Evolutionary conservation across 495 filamentous ascomycete genomes (phyloP).

Genomic region (Aspergillus mulundensis): DNA sequence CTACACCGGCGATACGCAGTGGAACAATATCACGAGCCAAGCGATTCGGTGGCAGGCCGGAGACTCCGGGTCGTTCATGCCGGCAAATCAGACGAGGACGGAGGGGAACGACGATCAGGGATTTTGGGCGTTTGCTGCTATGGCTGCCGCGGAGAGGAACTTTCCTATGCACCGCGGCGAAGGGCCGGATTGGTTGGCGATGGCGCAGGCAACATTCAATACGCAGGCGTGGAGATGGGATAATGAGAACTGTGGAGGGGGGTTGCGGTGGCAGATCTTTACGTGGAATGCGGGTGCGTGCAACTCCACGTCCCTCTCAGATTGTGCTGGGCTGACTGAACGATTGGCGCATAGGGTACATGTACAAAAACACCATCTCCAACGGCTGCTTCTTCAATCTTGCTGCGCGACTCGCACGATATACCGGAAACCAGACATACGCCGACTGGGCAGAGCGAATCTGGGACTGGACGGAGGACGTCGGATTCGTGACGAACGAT

Average conservation of each 20-base stretch:
- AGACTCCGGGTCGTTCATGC: slow-evolving; percentile 67
- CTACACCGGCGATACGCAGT: slow-evolving; percentile 70
- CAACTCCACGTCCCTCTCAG: not conserved
- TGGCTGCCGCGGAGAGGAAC: slow-evolving; percentile 76
- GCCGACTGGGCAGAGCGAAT: slow-evolving; percentile 68
- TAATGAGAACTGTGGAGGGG: slow-evolving; percentile 59
- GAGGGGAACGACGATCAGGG: slow-evolving; percentile 82
- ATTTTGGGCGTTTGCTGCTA: slow-evolving; percentile 81
- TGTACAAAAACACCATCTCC: slow-evolving; percentile 78
- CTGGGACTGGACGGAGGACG: slow-evolving; percentile 65
- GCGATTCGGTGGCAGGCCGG: slow-evolving; percentile 70
- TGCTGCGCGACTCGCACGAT: slow-evolving; percentile 68
- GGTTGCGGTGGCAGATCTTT: slow-evolving; percentile 83
- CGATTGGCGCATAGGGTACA: too few species aligned
- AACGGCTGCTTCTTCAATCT: slow-evolving; percentile 81
- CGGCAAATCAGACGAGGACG: slow-evolving; percentile 71
- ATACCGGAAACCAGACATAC: slow-evolving; percentile 76
- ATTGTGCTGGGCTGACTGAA: not conserved
- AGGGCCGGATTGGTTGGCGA: slow-evolving; percentile 68
- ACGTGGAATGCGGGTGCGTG: slow-evolving; percentile 57
- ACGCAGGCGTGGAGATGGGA: slow-evolving; percentile 72
- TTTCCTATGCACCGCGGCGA: slow-evolving; percentile 55
- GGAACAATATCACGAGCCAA: slow-evolving; percentile 64
- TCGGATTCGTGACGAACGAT: slow-evolving; percentile 58
- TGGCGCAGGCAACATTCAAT: slow-evolving; percentile 82